These are phyloP conservation scores for Syzygium jambos DNA, from an alignment of 345 rosid genomes.

Conservation along the genomic window DNA sequence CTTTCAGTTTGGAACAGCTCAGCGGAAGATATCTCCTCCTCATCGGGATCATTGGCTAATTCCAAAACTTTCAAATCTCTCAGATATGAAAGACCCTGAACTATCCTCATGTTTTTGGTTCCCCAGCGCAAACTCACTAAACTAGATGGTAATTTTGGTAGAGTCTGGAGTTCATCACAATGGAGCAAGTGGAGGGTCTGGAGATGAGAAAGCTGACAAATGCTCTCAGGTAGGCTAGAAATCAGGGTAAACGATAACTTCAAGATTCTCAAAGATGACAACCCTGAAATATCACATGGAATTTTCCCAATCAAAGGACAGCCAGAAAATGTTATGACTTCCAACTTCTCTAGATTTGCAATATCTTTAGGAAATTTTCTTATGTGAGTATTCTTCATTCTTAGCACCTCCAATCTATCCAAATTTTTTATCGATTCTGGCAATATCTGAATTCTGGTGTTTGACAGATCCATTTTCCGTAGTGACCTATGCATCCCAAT, in stretches of 20 bases:
- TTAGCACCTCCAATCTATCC: background rate
- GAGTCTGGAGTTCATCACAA: background rate
- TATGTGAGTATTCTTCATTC: background rate
- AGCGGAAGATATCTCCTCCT: background rate
- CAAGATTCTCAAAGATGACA: background rate
- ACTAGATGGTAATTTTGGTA: background rate
- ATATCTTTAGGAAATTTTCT: background rate
- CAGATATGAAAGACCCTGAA: background rate
- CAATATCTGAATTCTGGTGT: background rate
- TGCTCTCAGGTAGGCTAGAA: background rate
- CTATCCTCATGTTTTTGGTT: background rate
- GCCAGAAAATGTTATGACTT: background rate
- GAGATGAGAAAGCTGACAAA: background rate
- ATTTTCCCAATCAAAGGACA: background rate
- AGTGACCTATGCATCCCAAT: background rate
- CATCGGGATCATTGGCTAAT: background rate
- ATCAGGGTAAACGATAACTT: background rate
- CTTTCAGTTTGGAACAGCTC: background rate
- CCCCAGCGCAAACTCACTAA: background rate
- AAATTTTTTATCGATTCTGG: background rate
- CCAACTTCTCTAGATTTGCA: background rate
- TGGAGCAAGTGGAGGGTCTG: background rate
- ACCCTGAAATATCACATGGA: background rate
- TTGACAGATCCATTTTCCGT: background rate
- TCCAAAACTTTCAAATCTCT: background rate